Evolutionary conservation across 768 basidiomycete genomes (phyloP).

Genomic region (Leccinellum albellum): DNA sequence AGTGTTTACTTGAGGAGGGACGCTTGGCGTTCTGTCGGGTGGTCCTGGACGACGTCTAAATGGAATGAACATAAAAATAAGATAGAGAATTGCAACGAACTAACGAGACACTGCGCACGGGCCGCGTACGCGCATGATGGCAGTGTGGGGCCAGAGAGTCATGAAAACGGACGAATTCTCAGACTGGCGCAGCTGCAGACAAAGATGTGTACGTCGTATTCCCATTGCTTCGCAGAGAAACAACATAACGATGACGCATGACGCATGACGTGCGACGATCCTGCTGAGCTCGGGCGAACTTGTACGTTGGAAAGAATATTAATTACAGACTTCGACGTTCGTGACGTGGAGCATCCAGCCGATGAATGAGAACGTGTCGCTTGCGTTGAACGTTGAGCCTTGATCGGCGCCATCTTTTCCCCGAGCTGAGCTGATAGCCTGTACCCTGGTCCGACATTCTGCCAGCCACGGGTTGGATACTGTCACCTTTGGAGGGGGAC

Average conservation of each 20-base stretch:
- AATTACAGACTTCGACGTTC: not conserved
- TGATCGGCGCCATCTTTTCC: not conserved
- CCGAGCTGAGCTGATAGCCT: not conserved
- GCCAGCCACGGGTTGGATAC: not conserved
- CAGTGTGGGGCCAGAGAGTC: not conserved
- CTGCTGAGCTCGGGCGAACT: not conserved
- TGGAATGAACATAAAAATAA: too few species aligned
- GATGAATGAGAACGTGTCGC: not conserved
- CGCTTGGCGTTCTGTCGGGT: not conserved
- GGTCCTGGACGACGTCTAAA: too few species aligned
- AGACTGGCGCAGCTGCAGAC: not conserved
- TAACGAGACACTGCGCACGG: not conserved
- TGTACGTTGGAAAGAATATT: not conserved
- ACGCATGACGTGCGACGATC: not conserved
- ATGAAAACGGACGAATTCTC: not conserved
- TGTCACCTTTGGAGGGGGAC: not conserved
- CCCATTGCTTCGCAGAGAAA: not conserved
- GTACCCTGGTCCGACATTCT: not conserved
- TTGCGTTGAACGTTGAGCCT: not conserved
- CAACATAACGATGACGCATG: not conserved
- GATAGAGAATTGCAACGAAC: not conserved
- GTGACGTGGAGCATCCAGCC: not conserved
- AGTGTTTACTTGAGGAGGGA: not conserved
- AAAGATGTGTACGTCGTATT: not conserved
- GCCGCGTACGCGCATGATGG: not conserved